Percentiles rank a stretch among this genome's conserved stretches.
Evolutionary conservation across 495 filamentous ascomycete species (phyloP).

Genomic region (Bryoglossum gracile): DNA sequence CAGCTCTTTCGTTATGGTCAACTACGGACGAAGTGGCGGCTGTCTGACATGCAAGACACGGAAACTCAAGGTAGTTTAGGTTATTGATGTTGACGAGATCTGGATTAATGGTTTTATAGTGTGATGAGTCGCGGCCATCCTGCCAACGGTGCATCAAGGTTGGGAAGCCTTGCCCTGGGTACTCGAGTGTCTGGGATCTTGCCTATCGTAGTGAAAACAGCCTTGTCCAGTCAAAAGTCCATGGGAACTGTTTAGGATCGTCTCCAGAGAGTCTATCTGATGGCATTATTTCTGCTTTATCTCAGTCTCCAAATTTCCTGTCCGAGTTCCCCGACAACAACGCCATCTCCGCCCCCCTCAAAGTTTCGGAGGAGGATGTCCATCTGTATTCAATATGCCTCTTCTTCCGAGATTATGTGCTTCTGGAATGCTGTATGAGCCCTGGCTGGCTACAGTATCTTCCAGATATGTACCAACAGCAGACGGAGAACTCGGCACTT

Average conservation of each 20-base stretch:
- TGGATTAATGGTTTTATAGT: neutral
- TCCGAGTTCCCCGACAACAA: too few species aligned
- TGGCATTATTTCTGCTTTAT: too few species aligned
- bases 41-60: neutral
- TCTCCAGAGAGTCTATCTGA: too few species aligned
- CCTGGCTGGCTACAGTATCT: conserved; percentile 2
- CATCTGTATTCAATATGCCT: neutral
- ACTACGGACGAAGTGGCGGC: neutral
- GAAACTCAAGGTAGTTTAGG: neutral
- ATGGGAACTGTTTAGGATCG: too few species aligned
- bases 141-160: conserved; percentile 2
- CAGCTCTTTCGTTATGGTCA: too few species aligned
- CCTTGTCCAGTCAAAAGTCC: too few species aligned
- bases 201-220: conserved; percentile 1
- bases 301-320: too few species aligned
- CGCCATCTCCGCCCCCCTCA: too few species aligned
- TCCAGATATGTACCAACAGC: neutral
- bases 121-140: neutral
- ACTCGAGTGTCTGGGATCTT: conserved; percentile 5
- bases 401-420: conserved; percentile 3
- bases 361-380: neutral
- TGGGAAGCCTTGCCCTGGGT: conserved; percentile 8
- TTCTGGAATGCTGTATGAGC: neutral
- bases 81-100: neutral
- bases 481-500: neutral